Percentiles rank a stretch among this genome's conserved stretches.
These are phyloP conservation scores for Asclepias syriaca DNA, from an alignment of 257 asterid species.

Conservation along the genomic window DNA sequence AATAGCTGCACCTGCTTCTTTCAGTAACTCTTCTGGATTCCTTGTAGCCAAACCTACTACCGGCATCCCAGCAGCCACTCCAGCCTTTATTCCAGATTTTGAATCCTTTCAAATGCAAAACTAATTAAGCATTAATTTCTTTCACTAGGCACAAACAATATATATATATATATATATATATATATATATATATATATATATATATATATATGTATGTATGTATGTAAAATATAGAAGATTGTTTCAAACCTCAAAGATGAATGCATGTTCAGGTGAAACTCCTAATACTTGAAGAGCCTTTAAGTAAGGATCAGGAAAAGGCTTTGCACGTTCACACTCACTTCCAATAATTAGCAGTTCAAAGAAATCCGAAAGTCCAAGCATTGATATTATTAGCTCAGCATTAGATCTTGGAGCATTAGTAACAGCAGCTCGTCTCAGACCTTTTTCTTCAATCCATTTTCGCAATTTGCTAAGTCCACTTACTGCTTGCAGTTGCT, in stretches of 20 bases:
- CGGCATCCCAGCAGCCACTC: conserved; percentile 77
- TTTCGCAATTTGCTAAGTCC: conserved; percentile 58
- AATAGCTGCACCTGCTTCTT: conserved; percentile 54
- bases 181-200: too few species aligned
- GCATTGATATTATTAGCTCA: conserved; percentile 46
- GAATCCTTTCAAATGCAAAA: conserved; percentile 48
- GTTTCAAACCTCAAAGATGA: conserved; percentile 60
- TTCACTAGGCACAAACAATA: too few species aligned
- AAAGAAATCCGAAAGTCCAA: conserved; percentile 60
- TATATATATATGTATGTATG: too few species aligned
- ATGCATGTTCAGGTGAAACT: conserved; percentile 49
- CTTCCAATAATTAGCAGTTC: conserved; percentile 49
- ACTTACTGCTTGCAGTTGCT: conserved; percentile 39
- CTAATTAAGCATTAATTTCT: background rate
- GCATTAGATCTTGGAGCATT: conserved; percentile 81
- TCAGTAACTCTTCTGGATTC: conserved; percentile 52
- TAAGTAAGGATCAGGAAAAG: conserved; percentile 82
- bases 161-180: too few species aligned
- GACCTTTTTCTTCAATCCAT: conserved; percentile 63
- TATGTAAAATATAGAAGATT: background rate
- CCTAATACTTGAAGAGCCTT: conserved; percentile 56
- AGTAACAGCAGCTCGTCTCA: conserved; percentile 86
- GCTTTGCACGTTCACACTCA: conserved; percentile 73
- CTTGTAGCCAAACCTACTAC: conserved; percentile 63
- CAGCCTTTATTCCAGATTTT: conserved; percentile 73